Base-by-base conservation (phyloP, 768 basidiomycete species). In the Leccinum subgranulosum region DNA sequence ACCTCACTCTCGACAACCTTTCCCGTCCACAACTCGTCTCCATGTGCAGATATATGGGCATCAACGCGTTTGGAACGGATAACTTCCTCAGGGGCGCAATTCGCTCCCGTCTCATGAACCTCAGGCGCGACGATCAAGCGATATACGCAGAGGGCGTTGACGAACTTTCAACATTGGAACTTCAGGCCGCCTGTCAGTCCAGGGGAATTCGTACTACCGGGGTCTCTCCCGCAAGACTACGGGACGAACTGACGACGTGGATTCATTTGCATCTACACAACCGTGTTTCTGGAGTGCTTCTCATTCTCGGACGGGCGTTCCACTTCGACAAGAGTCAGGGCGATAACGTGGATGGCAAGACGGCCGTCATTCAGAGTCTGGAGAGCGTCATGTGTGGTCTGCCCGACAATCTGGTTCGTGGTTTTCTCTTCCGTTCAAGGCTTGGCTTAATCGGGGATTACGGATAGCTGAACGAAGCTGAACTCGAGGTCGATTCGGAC, bases 1-100 rank as follows among this genome's bases (percentile, higher is more conserved):
- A 99, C 70, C 82, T 98, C 60, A 98, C 97, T 0, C 84, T 99
- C 47, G 97, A 98, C 81, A 99, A 99, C 71, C 80, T 99, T 56
- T 94, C 96, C 6, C 86, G 97, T 27, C 97, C 97, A n/a, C 97
- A 98, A 75, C 83, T 98, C 28, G 94, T 96, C 19, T 95, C 93
- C 1, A 97, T 96, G 89, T 97, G 87, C 64, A 84, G 94, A 56
- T 98, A 99, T 72, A 97, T 99, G 94, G 92, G 90, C 55, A 84
- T 98, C 66, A 96, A 98, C 75, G 95, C 96, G 3, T 99, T 98
- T 68, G 97, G 97, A 47, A 98, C 96, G 15, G 97, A 99, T 74
- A 98, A 98, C 75, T 98, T 97, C 76, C 81, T 99, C 46, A 89
- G 96, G 49, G 93, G 93, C 34, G 85, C 90, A 39, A 92, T 99